phyloP scores from a whole-genome alignment of 257 asterid genomes.

The Agastache rugosa region DNA sequence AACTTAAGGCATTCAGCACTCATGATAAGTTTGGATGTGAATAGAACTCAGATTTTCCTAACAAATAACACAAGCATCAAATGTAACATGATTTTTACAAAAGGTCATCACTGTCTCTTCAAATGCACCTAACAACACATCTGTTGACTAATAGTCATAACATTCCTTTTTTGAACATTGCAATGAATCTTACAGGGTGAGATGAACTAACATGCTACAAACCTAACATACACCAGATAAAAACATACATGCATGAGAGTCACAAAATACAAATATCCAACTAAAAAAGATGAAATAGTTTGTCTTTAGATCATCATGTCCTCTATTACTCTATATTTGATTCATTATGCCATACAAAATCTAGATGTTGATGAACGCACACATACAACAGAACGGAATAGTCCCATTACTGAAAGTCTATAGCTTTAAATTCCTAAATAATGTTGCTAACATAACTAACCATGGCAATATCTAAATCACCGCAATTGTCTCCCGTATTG shows the following conservation, averaged over 20 bases:
- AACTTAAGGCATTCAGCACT: neutral
- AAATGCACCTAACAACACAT: conserved; percentile 12
- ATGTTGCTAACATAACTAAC: conserved; percentile 1
- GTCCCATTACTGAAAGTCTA: neutral
- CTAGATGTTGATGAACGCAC: neutral
- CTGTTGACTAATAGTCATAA: conserved; percentile 9
- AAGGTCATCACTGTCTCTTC: conserved; percentile 19
- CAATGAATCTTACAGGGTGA: neutral
- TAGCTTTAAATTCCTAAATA: neutral
- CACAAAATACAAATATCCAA: conserved; percentile 6
- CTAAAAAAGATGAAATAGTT: conserved; percentile 15
- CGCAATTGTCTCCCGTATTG: conserved; percentile 1
- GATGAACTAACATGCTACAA: conserved; percentile 9
- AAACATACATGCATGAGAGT: neutral
- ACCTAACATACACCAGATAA: neutral
- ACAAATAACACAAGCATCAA: neutral
- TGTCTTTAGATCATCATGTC: neutral
- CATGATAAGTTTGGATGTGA: neutral
- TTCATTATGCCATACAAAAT: neutral
- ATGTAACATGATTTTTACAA: neutral
- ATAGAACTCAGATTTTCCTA: conserved; percentile 9
- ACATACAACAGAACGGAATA: conserved; percentile 7
- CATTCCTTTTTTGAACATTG: neutral
- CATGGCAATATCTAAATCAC: conserved; percentile 10
- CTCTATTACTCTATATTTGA: neutral